Evolutionary conservation across 1,284 basidiomycete genomes (phyloP).

Genomic region (Heterobasidion parviporum): DNA sequence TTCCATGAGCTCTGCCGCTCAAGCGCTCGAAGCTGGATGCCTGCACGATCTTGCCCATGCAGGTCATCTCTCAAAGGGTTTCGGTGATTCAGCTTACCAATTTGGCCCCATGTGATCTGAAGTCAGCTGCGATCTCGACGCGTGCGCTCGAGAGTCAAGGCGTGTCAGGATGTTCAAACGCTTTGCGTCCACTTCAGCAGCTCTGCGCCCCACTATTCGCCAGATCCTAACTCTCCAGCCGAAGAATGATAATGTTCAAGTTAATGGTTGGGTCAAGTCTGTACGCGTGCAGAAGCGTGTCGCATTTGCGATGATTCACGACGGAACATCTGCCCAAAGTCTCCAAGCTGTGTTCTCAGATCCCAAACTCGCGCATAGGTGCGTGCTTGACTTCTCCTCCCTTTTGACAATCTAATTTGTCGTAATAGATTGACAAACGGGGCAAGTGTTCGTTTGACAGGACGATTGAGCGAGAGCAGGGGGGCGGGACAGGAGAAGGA

Average conservation of each 20-base stretch:
- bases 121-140: neutral
- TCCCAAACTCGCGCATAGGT: slow-evolving; percentile 32
- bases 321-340: slow-evolving; percentile 63
- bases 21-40: no score
- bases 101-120: no score
- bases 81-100: no score
- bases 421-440: slow-evolving; percentile 60
- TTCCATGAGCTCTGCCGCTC: no score
- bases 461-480: slow-evolving; percentile 55
- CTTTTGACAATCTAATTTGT: neutral
- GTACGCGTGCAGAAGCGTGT: slow-evolving; percentile 82
- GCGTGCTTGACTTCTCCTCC: slow-evolving; percentile 10
- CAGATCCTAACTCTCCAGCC: slow-evolving; percentile 36
- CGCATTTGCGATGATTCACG: slow-evolving; percentile 76
- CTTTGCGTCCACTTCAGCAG: neutral
- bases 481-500: slow-evolving; percentile 71
- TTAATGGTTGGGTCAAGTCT: slow-evolving; percentile 81
- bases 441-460: slow-evolving; percentile 60
- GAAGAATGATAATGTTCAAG: slow-evolving; percentile 12
- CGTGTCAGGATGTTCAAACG: neutral
- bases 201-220: slow-evolving; percentile 42
- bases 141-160: neutral
- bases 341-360: slow-evolving; percentile 75
- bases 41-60: no score
- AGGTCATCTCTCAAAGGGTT: no score